A percentile compares a stretch with the other conserved stretches of the same genome.
These are phyloP conservation scores for Ogataea dorogensis DNA, from an alignment of 805 yeast species.

Conservation along the genomic window DNA sequence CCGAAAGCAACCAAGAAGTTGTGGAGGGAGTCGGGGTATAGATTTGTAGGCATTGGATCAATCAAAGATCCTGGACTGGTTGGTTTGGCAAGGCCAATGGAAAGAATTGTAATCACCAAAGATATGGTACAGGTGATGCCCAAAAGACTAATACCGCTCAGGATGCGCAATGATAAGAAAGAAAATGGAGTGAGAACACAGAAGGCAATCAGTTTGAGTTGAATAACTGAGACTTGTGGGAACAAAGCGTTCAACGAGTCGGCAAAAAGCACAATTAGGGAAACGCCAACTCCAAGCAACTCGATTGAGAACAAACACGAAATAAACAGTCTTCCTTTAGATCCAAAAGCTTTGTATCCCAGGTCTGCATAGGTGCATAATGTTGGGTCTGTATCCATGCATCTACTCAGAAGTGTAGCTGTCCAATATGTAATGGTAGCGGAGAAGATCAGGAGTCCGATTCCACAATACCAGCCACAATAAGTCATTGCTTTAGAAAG, in stretches of 20 bases:
- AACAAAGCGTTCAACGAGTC: conserved; percentile 76
- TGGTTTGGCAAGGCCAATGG: conserved; percentile 45
- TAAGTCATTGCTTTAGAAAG: conserved; percentile 62
- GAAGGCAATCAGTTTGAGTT: conserved; percentile 67
- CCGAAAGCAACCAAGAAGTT: conserved; percentile 54
- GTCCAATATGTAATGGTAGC: conserved; percentile 74
- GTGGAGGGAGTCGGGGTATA: conserved; percentile 38
- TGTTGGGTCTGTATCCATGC: conserved; percentile 78
- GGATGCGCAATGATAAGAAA: conserved; percentile 53
- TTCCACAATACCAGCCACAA: conserved; percentile 68
- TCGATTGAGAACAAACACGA: conserved; percentile 76
- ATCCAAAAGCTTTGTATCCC: conserved; percentile 83
- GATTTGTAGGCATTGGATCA: conserved; percentile 43
- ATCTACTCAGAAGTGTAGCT: conserved; percentile 67
- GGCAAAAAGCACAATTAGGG: conserved; percentile 77
- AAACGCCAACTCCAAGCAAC: conserved; percentile 76
- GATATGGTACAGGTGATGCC: conserved; percentile 58
- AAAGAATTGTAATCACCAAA: conserved; percentile 43
- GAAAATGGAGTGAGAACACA: conserved; percentile 77
- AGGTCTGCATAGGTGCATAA: conserved; percentile 86
- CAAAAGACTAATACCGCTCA: conserved; percentile 52
- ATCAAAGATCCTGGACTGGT: conserved; percentile 54
- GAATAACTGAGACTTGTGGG: conserved; percentile 49
- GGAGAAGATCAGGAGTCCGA: conserved; percentile 54
- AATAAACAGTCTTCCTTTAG: conserved; percentile 68